Base-by-base conservation (phyloP, 768 basidiomycete genomes). In the Psilocybe cubensis region DNA sequence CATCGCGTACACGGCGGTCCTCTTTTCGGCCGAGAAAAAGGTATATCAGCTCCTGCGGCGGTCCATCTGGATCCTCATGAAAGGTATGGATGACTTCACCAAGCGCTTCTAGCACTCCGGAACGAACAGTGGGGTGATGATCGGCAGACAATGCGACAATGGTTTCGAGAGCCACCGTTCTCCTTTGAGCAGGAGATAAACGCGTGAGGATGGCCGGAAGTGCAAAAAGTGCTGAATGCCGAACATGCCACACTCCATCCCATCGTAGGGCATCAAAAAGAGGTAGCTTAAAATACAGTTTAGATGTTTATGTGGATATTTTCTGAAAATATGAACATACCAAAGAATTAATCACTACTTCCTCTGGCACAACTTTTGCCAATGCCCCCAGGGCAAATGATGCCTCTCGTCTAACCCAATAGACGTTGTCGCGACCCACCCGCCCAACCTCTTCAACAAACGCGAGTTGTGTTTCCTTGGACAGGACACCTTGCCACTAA, bases 1-100 rank as follows among this genome's bases (percentile, higher is more conserved):
- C 78, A 48, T 79, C 75, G 35, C 76, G 73, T 11, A 75, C 60
- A 27, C 73, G 71, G 27, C 61, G 63, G 51, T 80, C 77, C 45
- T 82, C 78, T 66, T 68, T 74, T 54, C 80, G 75, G 27, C 91
- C 93, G 33, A 95, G 76, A 72, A 94, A 98, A 47, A 95, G 78
- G 18, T 81, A 76, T 6, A 97, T 65, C 2, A 97, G 80, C 66
- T 91, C 84, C 21, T 77, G 68, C 3, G 96, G 96, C 9, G 91
- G 91, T 0, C 89, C 90, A 20, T 61, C 66, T 3, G 82, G 81
- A 50, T 85, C 79, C 31, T 82, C 75, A 54, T 83, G 79, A 70
- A 98, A 98, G 11, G 91, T 85, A 68, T 91, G 85, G 54, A 97
- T 81, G 31, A 96, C 86, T 72, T 97, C 95, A 2, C 95, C 96